Percentiles rank a stretch among this genome's conserved stretches.
Evolutionary conservation across 1,284 basidiomycete species (phyloP).

Genomic region (Moesziomyces sp.): DNA sequence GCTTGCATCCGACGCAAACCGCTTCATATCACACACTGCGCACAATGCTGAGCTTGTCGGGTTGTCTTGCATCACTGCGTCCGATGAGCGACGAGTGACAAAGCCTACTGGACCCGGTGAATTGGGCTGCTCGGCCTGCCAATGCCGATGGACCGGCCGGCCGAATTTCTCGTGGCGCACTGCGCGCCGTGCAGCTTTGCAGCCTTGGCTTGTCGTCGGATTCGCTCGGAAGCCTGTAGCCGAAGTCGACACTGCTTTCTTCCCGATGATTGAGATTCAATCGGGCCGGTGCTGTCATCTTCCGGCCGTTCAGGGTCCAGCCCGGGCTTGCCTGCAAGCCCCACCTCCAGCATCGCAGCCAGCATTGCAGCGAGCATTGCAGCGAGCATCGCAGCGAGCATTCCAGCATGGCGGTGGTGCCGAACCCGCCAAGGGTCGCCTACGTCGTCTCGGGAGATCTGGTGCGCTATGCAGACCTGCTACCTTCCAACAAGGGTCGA

Average conservation of each 20-base stretch:
- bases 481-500: constrained; percentile 85
- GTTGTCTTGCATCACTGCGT: too few relatives aligned
- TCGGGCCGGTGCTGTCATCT: not conserved
- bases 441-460: constrained; percentile 76
- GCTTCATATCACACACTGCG: too few relatives aligned
- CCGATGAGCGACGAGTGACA: too few relatives aligned
- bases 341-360: not conserved
- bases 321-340: not conserved
- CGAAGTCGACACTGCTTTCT: not conserved
- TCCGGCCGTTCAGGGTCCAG: constrained; percentile 6
- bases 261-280: not conserved
- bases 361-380: not conserved
- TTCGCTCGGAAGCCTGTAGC: not conserved
- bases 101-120: too few relatives aligned
- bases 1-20: too few relatives aligned
- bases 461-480: constrained; percentile 73
- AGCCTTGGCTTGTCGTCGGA: not conserved
- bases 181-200: too few relatives aligned
- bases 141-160: too few relatives aligned
- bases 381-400: not conserved
- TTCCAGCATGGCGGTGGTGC: constrained; percentile 10
- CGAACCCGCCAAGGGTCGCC: constrained; percentile 55
- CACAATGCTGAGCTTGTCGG: not conserved
- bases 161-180: not conserved
- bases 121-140: too few relatives aligned